Percentiles rank a stretch among this genome's conserved stretches.
These are phyloP conservation scores for Citeromyces nyonsensis DNA, from an alignment of 805 yeast species.

Conservation along the genomic window DNA sequence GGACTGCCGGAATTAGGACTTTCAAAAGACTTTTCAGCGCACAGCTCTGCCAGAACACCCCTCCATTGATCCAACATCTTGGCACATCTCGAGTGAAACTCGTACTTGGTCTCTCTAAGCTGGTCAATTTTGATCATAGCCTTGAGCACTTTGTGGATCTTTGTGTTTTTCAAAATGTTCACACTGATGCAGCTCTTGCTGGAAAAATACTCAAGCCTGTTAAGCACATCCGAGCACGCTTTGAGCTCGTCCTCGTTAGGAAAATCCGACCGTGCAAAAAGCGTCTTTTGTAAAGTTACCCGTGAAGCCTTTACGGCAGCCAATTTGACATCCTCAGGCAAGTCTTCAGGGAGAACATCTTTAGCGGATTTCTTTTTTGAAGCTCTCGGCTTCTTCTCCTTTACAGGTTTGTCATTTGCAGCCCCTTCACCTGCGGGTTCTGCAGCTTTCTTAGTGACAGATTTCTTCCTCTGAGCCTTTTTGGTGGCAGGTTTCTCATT, in stretches of 20 bases:
- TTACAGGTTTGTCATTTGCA: conserved; percentile 1
- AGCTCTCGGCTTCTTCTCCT: conserved; percentile 1
- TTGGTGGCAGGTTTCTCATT: no score
- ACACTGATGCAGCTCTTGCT: conserved; percentile 11
- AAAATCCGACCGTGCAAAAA: conserved; percentile 24
- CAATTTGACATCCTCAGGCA: conserved; percentile 22
- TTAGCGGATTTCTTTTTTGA: not conserved
- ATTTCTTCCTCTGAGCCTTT: conserved; percentile 2
- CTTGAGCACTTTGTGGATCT: conserved; percentile 34
- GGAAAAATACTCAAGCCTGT: conserved; percentile 24
- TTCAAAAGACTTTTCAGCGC: no score
- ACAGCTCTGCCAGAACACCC: conserved; percentile 15
- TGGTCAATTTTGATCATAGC: conserved; percentile 24
- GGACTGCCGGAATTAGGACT: no score
- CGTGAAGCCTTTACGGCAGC: conserved; percentile 32
- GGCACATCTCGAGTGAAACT: conserved; percentile 26
- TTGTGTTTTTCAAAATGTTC: conserved; percentile 24
- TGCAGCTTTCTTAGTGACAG: conserved; percentile 1
- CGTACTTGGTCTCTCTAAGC: conserved; percentile 23
- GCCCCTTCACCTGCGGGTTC: conserved; percentile 1
- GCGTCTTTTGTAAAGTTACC: conserved; percentile 28
- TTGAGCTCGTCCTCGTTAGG: conserved; percentile 28
- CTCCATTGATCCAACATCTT: conserved; percentile 26
- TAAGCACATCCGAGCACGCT: conserved; percentile 21
- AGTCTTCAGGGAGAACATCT: conserved; percentile 1